Evolutionary conservation across 176 grass and related monocot genomes (phyloP).

Genomic region (Oryza coarctata): DNA sequence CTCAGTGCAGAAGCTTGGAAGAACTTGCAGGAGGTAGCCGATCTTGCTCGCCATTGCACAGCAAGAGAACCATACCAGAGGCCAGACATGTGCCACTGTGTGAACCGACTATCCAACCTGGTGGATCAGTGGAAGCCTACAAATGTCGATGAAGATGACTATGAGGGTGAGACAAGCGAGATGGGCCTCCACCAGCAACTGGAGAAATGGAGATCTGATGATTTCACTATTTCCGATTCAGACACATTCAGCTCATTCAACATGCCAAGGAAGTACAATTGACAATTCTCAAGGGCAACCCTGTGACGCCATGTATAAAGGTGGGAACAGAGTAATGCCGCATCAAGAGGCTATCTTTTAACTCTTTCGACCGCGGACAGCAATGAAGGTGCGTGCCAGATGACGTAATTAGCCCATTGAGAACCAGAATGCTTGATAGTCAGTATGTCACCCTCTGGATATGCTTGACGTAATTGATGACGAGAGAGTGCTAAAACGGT

Average conservation of each 20-base stretch:
- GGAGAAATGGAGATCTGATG: constrained; percentile 64
- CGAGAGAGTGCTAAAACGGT: constrained; percentile 12
- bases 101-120: constrained; percentile 67
- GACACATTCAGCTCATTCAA: constrained; percentile 39
- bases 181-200: constrained; percentile 61
- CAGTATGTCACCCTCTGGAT: neutral
- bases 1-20: constrained; percentile 55
- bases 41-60: constrained; percentile 84
- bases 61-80: constrained; percentile 70
- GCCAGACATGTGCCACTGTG: constrained; percentile 92
- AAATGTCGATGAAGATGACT: constrained; percentile 36
- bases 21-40: constrained; percentile 72
- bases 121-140: constrained; percentile 74
- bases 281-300: neutral
- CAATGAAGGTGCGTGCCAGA: constrained; percentile 17
- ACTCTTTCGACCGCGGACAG: neutral
- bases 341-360: constrained; percentile 17
- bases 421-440: constrained; percentile 20
- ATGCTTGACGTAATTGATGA: constrained; percentile 13
- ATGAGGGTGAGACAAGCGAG: constrained; percentile 36
- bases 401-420: constrained; percentile 13
- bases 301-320: constrained; percentile 7
- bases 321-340: neutral
- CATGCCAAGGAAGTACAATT: constrained; percentile 36
- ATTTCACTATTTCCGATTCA: constrained; percentile 58